A percentile compares a stretch with the other conserved stretches of the same genome.
phyloP scores from a whole-genome alignment of 805 yeast genomes.

The Saccharomycopsis schoenii region DNA sequence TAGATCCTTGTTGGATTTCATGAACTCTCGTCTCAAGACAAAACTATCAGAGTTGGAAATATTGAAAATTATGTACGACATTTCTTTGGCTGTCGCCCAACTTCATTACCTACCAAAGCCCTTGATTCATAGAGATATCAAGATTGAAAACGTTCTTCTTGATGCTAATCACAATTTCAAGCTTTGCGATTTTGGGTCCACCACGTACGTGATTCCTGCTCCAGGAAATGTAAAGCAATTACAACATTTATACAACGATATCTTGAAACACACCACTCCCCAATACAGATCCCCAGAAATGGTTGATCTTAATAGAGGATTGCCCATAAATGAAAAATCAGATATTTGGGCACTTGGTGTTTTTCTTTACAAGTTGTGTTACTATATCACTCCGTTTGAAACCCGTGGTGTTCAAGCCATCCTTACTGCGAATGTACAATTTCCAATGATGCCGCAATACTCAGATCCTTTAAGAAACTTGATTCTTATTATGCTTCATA shows the following conservation, averaged over 20 bases:
- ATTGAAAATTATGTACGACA: conserved; percentile 72
- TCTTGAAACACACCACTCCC: conserved; percentile 73
- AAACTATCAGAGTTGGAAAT: conserved; percentile 73
- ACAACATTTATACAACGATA: conserved; percentile 51
- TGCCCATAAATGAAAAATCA: conserved; percentile 70
- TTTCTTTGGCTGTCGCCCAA: conserved; percentile 65
- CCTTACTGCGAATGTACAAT: conserved; percentile 42
- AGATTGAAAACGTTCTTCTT: conserved; percentile 70
- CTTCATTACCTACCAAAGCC: conserved; percentile 70
- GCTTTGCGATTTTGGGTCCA: conserved; percentile 77
- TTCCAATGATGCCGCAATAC: conserved; percentile 47
- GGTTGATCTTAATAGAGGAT: conserved; percentile 60
- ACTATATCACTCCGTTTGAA: conserved; percentile 79
- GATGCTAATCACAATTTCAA: conserved; percentile 51
- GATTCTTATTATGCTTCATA: conserved; percentile 50
- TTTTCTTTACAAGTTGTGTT: conserved; percentile 66
- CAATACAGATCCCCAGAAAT: conserved; percentile 82
- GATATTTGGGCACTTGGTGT: conserved; percentile 85
- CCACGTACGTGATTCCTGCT: conserved; percentile 52
- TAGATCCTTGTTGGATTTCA: conserved; percentile 76
- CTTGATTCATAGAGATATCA: conserved; percentile 79
- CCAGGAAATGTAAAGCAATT: conserved; percentile 56
- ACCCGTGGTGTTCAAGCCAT: conserved; percentile 49
- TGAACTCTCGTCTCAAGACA: conserved; percentile 77
- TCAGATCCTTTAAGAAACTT: conserved; percentile 54